These are phyloP conservation scores for Candida multigemmis DNA, from an alignment of 805 yeast species.

Conservation along the genomic window DNA sequence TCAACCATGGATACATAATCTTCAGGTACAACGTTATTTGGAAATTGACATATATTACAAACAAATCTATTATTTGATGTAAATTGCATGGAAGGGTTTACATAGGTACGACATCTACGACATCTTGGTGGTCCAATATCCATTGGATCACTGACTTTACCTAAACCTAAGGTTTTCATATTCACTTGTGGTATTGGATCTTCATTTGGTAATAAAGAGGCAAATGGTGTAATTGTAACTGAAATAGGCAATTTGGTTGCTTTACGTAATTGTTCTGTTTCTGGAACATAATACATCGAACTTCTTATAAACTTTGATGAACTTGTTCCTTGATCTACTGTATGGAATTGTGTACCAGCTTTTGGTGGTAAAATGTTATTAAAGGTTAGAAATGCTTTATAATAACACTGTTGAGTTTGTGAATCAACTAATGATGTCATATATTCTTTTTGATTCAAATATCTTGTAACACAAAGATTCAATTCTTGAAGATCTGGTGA, in stretches of 20 bases:
- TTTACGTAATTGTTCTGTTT: conserved; percentile 56
- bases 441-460: conserved; percentile 13
- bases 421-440: conserved; percentile 14
- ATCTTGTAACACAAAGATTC: no score
- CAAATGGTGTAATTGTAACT: conserved; percentile 77
- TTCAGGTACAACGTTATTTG: conserved; percentile 54
- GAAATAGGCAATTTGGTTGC: conserved; percentile 77
- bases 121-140: conserved; percentile 77
- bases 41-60: conserved; percentile 82
- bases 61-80: conserved; percentile 53
- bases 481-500: neutral
- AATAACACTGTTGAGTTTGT: conserved; percentile 22
- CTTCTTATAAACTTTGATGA: conserved; percentile 72
- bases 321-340: conserved; percentile 78
- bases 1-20: conserved; percentile 62
- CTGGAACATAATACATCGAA: conserved; percentile 79
- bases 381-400: conserved; percentile 55
- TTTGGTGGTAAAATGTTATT: conserved; percentile 77
- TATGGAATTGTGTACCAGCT: conserved; percentile 60
- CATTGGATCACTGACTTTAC: conserved; percentile 10
- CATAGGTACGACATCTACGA: conserved; percentile 81
- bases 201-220: conserved; percentile 40
- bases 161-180: conserved; percentile 30
- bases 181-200: conserved; percentile 66
- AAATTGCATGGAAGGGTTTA: conserved; percentile 75